Conservation (phyloP, 306 rosid genomes). For the Amphicarpaea edgeworthii region DNA sequence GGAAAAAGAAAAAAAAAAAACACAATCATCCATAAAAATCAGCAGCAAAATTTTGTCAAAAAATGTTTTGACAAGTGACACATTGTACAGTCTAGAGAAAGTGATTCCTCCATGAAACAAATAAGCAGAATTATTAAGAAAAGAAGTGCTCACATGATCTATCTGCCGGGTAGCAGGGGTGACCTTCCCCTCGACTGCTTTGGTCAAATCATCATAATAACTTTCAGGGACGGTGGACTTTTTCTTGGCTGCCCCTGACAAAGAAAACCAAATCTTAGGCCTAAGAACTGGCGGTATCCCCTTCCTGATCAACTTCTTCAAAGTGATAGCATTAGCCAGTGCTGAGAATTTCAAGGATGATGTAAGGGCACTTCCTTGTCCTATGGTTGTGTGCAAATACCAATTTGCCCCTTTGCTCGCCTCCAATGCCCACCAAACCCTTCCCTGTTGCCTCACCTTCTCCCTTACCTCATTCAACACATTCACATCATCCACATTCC, state of each 20-base stretch:
- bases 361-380: conserved; percentile 79
- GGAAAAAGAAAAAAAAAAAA: not conserved
- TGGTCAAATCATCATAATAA: conserved; percentile 83
- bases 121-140: no score
- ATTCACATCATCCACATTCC: conserved; percentile 98
- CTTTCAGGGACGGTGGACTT: conserved; percentile 97
- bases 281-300: conserved; percentile 95
- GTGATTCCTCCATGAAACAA: conserved; percentile 8
- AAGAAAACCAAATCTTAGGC: conserved; percentile 95
- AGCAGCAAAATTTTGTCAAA: conserved; percentile 26
- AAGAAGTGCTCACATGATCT: conserved; percentile 97
- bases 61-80: conserved; percentile 15
- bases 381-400: conserved; percentile 79
- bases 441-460: conserved; percentile 93
- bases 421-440: conserved; percentile 99
- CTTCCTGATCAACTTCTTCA: conserved; percentile 90
- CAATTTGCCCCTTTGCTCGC: conserved; percentile 97
- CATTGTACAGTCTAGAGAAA: conserved; percentile 26
- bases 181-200: conserved; percentile 93
- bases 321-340: conserved; percentile 80
- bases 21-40: conserved; percentile 36
- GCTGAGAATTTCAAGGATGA: conserved; percentile 86
- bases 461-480: conserved; percentile 97
- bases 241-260: conserved; percentile 98
- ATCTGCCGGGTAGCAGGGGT: conserved; percentile 97